phyloP scores from a whole-genome alignment of 129 eudicot genomes.

The Lactuca saligna region DNA sequence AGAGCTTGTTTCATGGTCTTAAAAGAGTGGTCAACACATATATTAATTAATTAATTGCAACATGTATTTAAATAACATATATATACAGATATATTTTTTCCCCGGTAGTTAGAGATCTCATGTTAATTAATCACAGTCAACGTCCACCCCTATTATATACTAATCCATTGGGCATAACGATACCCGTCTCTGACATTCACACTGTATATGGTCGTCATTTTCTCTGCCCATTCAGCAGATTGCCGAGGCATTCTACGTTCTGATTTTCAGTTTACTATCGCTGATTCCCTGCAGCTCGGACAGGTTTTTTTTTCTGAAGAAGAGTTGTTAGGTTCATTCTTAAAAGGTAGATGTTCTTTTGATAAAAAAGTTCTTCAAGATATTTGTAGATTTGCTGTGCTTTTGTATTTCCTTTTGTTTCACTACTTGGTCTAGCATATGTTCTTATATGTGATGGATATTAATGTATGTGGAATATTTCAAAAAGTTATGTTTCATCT shows the following conservation, averaged over 20 bases:
- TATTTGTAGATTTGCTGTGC: neutral
- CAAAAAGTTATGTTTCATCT: neutral
- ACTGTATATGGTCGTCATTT: slow-evolving; percentile 3
- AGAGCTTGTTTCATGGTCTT: no score
- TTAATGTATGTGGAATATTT: neutral
- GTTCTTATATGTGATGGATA: neutral
- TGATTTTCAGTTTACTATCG: neutral
- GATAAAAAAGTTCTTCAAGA: neutral
- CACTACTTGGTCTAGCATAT: neutral
- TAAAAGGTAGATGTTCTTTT: neutral
- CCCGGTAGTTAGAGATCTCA: neutral
- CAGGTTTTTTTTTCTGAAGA: neutral
- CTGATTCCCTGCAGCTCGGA: neutral
- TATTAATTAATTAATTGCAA: no score
- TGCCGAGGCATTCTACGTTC: slow-evolving; percentile 8
- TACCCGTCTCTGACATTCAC: neutral
- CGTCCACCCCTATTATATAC: neutral
- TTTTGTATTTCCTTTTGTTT: neutral
- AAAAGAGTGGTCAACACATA: no score
- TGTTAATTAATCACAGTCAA: neutral
- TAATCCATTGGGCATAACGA: slow-evolving; percentile 1
- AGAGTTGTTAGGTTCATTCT: neutral
- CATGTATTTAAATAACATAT: no score
- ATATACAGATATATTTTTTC: no score
- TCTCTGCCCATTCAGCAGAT: neutral